A percentile compares a stretch with the other conserved stretches of the same genome.
Conservation (phyloP, 2,329 filamentous ascomycete genomes). For the Aspergillus japonicus region DNA sequence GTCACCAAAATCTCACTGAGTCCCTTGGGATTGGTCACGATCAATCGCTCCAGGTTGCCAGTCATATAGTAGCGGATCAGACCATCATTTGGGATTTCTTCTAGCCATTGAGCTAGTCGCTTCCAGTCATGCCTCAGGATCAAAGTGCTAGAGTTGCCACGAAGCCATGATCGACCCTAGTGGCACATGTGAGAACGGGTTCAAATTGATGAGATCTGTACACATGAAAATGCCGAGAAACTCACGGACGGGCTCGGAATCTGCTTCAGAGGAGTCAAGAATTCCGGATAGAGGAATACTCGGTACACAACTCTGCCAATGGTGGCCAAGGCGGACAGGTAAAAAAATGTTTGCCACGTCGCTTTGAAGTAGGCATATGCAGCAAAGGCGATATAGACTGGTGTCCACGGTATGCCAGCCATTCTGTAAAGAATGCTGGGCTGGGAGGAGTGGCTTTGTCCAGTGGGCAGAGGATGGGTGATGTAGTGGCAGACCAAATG, state of each 20-base stretch:
- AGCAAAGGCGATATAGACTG: constrained; percentile 20
- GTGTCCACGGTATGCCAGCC: constrained; percentile 9
- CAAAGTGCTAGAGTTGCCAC: constrained; percentile 45
- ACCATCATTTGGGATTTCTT: constrained; percentile 64
- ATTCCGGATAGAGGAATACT: constrained; percentile 57
- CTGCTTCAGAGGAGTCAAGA: constrained; percentile 58
- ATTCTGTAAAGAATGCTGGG: background rate
- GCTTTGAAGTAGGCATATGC: constrained; percentile 31
- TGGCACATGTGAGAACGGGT: background rate
- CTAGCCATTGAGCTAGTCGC: constrained; percentile 51
- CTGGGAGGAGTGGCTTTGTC: no score
- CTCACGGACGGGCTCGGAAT: constrained; percentile 55
- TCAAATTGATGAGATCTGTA: background rate
- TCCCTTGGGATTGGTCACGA: constrained; percentile 62
- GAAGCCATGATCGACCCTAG: constrained; percentile 45
- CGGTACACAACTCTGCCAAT: constrained; percentile 28
- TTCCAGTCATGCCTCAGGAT: constrained; percentile 41
- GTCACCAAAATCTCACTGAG: constrained; percentile 69
- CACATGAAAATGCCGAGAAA: background rate
- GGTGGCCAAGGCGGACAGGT: constrained; percentile 24
- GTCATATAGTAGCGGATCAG: constrained; percentile 65
- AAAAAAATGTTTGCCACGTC: constrained; percentile 22
- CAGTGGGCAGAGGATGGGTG: background rate
- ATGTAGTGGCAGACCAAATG: background rate
- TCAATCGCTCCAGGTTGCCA: constrained; percentile 63